Evolutionary conservation across 805 yeast species (phyloP), one percentile per base, ranked within the genome.

Genomic region (Wickerhamiella nectarea): DNA sequence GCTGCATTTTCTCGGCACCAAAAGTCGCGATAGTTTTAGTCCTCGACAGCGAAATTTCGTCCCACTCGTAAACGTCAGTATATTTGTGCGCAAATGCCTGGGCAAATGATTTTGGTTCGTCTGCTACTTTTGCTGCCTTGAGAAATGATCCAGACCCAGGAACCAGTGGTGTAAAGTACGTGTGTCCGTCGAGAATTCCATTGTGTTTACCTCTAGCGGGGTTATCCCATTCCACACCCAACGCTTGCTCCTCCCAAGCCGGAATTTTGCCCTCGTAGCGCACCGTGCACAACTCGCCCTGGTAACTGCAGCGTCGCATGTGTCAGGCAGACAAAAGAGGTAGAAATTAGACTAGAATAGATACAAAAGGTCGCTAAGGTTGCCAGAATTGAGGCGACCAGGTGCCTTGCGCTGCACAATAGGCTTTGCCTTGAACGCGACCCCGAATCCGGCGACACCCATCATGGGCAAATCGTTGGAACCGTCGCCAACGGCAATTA

Each of bases 391-490:
- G 50, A 91, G 67, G 48, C 81, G 71, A 35, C 83, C 70, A 15
- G 95, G 95, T 0, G 98, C 97, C 51, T 68, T 65, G 46, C 63
- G 59, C 60, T 86, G 96, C 2, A 91, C 98, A 50, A 71, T 77
- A 18, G 97, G 96, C 60, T 91, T 91, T 17, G 97, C 99, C 59
- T 85, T 82, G 93, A 95, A 91, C 0, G 98, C 98, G 43, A 91
- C 69, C 17, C 98, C 98, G 58, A 76, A 81, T 0, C 97, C 97
- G 2, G 95, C 95, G 11, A 64, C 74, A 2, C 67, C 72, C 97
- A 91, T 91, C 86, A 93, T 93, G 36, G 74, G 72, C 56, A 91
- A 66, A 63, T 91, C 99, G 56, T 91, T 91, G 19, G 97, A 95
- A 31, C 99, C 99, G 59, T 91, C 97, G 29, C 97, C 97, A 31